A percentile compares a stretch with the other conserved stretches of the same genome.
phyloP scores from a whole-genome alignment of 306 rosid species.

The Quercus rubra region DNA sequence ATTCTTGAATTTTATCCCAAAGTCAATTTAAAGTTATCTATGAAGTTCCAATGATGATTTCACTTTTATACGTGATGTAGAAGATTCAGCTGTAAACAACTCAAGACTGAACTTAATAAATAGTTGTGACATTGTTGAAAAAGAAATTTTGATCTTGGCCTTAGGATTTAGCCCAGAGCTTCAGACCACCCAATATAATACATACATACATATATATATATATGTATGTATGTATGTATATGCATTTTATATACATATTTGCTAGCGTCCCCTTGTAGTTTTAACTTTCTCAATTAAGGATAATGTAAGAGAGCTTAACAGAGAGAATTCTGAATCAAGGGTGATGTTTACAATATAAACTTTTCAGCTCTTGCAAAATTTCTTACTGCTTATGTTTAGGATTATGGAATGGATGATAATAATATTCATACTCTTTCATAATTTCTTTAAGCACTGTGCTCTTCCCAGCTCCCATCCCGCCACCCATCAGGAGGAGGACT shows the following conservation, averaged over 20 bases:
- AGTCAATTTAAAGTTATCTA: background rate
- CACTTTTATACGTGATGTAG: background rate
- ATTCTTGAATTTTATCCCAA: background rate
- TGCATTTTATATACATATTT: too few relatives aligned
- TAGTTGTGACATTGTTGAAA: background rate
- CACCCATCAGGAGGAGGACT: constrained; percentile 95
- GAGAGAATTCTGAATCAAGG: background rate
- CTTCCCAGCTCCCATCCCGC: constrained; percentile 99
- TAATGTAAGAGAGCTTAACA: background rate
- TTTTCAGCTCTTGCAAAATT: background rate
- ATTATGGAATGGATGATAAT: background rate
- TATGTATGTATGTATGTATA: too few relatives aligned
- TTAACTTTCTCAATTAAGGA: background rate
- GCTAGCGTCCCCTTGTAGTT: background rate
- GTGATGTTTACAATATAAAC: background rate
- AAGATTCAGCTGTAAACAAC: background rate
- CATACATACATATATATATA: too few relatives aligned
- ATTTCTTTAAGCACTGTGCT: constrained; percentile 93
- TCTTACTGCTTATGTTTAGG: background rate
- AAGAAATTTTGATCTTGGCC: background rate
- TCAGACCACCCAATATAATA: background rate
- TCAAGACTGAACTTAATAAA: background rate
- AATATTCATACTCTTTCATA: constrained; percentile 78
- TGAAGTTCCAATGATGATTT: background rate
- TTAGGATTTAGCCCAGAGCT: background rate